These are phyloP conservation scores for Psilocybe cyanescens DNA, from an alignment of 768 basidiomycete species.

Conservation along the genomic window DNA sequence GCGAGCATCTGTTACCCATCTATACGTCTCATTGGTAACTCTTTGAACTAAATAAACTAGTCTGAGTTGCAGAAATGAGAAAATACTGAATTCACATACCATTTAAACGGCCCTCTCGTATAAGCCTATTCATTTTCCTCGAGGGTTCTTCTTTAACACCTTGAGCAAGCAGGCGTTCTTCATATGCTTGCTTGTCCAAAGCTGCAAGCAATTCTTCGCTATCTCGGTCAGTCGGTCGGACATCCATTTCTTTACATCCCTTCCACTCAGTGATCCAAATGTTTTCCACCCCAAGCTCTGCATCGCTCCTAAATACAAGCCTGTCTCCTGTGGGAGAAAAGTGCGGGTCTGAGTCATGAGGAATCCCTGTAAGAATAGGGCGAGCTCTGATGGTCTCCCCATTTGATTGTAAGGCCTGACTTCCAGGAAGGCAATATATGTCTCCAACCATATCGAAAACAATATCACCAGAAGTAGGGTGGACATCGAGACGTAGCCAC, in stretches of 20 bases:
- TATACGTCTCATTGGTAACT: conserved; percentile 76
- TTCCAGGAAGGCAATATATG: conserved; percentile 67
- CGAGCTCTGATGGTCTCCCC: conserved; percentile 44
- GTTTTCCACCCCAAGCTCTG: conserved; percentile 73
- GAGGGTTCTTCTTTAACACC: conserved; percentile 56
- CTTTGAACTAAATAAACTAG: conserved; percentile 36
- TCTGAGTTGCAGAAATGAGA: not conserved
- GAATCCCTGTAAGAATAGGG: conserved; percentile 66
- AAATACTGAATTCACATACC: conserved; percentile 27
- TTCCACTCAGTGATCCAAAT: conserved; percentile 73
- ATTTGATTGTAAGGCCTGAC: conserved; percentile 26
- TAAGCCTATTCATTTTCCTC: conserved; percentile 50
- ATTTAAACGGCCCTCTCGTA: conserved; percentile 57
- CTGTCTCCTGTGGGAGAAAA: conserved; percentile 71
- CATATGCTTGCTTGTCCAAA: conserved; percentile 38
- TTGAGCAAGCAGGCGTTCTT: conserved; percentile 49
- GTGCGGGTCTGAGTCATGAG: conserved; percentile 72
- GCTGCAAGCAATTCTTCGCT: conserved; percentile 34
- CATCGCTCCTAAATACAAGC: conserved; percentile 75
- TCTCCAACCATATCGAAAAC: conserved; percentile 80
- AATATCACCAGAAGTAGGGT: conserved; percentile 70
- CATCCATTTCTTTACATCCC: conserved; percentile 65
- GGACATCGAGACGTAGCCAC: conserved; percentile 76
- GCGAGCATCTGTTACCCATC: conserved; percentile 70
- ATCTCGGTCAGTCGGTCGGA: conserved; percentile 34